phyloP scores from a whole-genome alignment of 2,329 filamentous ascomycete species.

The Daldinia eschscholtzii region DNA sequence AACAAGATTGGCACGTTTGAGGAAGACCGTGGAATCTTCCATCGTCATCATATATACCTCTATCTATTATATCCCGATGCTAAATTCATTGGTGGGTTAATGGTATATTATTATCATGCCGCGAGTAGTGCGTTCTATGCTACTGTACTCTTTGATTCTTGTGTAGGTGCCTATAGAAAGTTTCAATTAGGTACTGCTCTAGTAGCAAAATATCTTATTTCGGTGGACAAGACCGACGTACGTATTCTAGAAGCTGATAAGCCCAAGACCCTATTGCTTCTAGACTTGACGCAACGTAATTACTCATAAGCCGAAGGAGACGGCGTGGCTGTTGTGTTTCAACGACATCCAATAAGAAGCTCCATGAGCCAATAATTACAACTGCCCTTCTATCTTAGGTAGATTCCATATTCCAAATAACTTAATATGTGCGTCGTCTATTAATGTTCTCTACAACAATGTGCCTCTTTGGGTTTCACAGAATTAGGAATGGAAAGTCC shows the following conservation, averaged over 20 bases:
- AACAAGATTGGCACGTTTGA: slow-evolving; percentile 8
- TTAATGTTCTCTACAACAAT: too few relatives aligned
- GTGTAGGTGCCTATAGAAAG: neutral
- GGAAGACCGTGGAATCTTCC: neutral
- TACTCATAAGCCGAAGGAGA: neutral
- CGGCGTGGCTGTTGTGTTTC: neutral
- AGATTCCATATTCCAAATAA: too few relatives aligned
- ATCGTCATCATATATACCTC: neutral
- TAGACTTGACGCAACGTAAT: neutral
- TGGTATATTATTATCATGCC: neutral
- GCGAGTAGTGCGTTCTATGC: neutral
- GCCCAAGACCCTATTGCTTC: neutral
- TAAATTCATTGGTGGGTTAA: neutral
- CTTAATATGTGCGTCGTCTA: too few relatives aligned
- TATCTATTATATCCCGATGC: neutral
- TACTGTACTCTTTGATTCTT: neutral
- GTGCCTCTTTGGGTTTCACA: too few relatives aligned
- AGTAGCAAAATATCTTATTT: neutral
- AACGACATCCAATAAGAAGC: too few relatives aligned
- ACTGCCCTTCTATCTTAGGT: too few relatives aligned
- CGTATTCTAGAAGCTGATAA: neutral
- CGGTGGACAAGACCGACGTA: neutral
- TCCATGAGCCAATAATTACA: too few relatives aligned
- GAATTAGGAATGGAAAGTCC: too few relatives aligned
- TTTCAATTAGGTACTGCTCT: neutral